Evolutionary conservation across 2,329 filamentous ascomycete genomes (phyloP).

Genomic region (Colletotrichum kahawae): DNA sequence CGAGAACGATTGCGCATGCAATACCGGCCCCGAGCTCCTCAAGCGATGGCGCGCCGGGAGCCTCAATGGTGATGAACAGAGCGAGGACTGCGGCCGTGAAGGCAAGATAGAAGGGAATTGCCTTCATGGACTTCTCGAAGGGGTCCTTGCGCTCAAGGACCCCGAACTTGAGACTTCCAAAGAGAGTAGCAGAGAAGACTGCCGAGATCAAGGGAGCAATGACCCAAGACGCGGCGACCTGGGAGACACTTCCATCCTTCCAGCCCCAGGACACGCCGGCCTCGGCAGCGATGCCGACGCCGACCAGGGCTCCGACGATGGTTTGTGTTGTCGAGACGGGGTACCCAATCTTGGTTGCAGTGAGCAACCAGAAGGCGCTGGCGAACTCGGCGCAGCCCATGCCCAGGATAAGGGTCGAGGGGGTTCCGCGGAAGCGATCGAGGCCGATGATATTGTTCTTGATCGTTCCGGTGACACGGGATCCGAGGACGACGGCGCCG

Average conservation of each 20-base stretch:
- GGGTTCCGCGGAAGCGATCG: constrained; percentile 34
- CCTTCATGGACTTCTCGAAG: constrained; percentile 22
- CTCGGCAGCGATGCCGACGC: constrained; percentile 32
- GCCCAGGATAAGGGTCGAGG: constrained; percentile 11
- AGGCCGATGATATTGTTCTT: constrained; percentile 47
- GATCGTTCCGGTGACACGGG: constrained; percentile 47
- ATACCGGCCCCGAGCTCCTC: constrained; percentile 37
- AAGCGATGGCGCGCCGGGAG: constrained; percentile 25
- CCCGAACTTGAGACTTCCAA: constrained; percentile 22
- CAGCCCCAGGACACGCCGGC: constrained; percentile 27
- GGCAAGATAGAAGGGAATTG: constrained; percentile 28
- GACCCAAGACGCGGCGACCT: constrained; percentile 26
- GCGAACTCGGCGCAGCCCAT: constrained; percentile 21
- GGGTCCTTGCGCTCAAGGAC: constrained; percentile 21
- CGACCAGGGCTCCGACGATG: constrained; percentile 19
- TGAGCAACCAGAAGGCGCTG: constrained; percentile 18
- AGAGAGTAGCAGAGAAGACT: constrained; percentile 21
- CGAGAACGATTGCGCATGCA: constrained; percentile 30
- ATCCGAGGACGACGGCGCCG: constrained; percentile 56
- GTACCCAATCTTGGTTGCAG: constrained; percentile 17
- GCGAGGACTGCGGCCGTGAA: constrained; percentile 27
- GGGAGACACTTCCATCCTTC: constrained; percentile 24
- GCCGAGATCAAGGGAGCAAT: constrained; percentile 25
- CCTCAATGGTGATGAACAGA: constrained; percentile 27
- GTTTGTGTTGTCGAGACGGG: constrained; percentile 20